A percentile compares a stretch with the other conserved stretches of the same genome.
phyloP scores from a whole-genome alignment of 768 basidiomycete genomes.

The Trichaptum fuscoviolaceum region DNA sequence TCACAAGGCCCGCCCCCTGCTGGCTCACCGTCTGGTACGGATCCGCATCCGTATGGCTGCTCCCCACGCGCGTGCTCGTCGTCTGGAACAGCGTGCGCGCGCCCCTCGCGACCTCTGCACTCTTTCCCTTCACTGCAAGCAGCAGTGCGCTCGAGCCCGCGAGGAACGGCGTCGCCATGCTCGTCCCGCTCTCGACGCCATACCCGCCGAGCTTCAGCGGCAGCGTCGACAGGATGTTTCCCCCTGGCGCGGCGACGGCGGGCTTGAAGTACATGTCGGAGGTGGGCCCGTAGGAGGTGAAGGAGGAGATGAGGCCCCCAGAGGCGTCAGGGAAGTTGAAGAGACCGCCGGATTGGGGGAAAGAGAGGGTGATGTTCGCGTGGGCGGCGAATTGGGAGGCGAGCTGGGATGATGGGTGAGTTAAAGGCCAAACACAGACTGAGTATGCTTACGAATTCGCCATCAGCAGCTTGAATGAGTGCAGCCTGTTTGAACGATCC shows the following conservation, averaged over 20 bases:
- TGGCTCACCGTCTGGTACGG: slow-evolving; percentile 47
- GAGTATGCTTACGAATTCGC: slow-evolving; percentile 43
- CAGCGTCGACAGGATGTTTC: slow-evolving; percentile 43
- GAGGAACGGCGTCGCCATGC: slow-evolving; percentile 37
- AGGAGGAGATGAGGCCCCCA: slow-evolving; percentile 52
- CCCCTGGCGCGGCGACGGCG: slow-evolving; percentile 47
- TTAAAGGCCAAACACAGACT: neutral
- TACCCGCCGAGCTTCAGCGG: slow-evolving; percentile 36
- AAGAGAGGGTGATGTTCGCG: slow-evolving; percentile 35
- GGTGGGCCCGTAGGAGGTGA: slow-evolving; percentile 54
- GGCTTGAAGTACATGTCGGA: slow-evolving; percentile 58
- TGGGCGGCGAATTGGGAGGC: slow-evolving; percentile 46
- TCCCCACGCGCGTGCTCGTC: slow-evolving; percentile 38
- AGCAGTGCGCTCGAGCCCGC: slow-evolving; percentile 41
- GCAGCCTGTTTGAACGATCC: slow-evolving; percentile 40
- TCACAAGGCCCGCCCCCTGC: slow-evolving; percentile 52
- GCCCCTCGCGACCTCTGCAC: slow-evolving; percentile 21
- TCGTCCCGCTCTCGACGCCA: slow-evolving; percentile 38
- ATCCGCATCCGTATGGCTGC: slow-evolving; percentile 41
- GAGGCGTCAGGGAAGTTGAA: slow-evolving; percentile 41
- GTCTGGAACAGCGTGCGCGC: slow-evolving; percentile 42
- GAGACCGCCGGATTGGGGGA: slow-evolving; percentile 41
- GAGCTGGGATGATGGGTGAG: slow-evolving; percentile 28
- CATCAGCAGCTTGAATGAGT: slow-evolving; percentile 50
- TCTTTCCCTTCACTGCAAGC: slow-evolving; percentile 34